Evolutionary conservation across 768 basidiomycete species (phyloP), one percentile per base, ranked within the genome.

Genomic region (Cubamyces sp.): DNA sequence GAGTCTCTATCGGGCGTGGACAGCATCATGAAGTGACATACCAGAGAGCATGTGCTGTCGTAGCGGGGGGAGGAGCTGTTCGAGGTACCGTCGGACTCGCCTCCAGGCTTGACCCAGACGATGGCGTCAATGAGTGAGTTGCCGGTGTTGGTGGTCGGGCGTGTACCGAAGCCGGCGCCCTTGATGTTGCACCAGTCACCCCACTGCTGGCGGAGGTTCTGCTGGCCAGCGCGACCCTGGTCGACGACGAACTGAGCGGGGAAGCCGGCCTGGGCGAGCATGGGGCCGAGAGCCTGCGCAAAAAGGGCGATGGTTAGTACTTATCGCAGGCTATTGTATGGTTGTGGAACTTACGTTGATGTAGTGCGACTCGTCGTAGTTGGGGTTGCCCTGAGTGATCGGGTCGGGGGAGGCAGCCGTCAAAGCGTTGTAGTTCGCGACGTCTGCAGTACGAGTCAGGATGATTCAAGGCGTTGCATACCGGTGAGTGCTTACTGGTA

Each of bases 61-160:
- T 77, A 86, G 52, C 84, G 80, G 15, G 78, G 68, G 23, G 85
- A 74, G 16, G 82, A 81, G 50, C 76, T 79, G 78, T 87, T 79
- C 62, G 76, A 80, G 37, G 86, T 87, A 68, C 86, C 85, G 68
- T 87, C 86, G 64, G 79, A 84, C 74, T 87, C 85, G 68, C 86
- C 85, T 79, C 85, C 85, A 41, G 86, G 85, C 77, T 87, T 87
- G 66, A 84, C 80, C 85, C 85, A 87, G 62, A 85, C 84, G 69
- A 87, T 82, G 50, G 85, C 74, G 69, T 87, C 86, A 62, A 87
- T 82, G 66, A 81, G 75, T 51, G 76, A 71, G 47, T 78, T 79
- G 40, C 82, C 82, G 21, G 85, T 86, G 78, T 74, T 81, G 57
- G 76, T 76, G 41, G 86, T 86, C 34, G 85, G 85, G 56, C 77